These are phyloP conservation scores for Fusarium illudens DNA, from an alignment of 2,329 filamentous ascomycete species.

Conservation along the genomic window DNA sequence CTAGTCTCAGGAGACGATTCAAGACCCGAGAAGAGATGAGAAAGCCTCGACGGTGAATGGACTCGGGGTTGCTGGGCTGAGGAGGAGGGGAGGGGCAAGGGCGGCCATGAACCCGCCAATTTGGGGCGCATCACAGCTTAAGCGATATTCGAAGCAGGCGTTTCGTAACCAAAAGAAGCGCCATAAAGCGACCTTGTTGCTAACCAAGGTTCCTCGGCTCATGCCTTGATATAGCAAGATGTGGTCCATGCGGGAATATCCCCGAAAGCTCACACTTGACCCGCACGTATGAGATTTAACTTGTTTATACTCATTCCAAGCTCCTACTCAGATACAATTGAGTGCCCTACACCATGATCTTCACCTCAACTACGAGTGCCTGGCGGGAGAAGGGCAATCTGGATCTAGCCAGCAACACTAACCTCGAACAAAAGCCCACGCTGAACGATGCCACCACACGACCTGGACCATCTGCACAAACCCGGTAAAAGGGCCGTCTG, in stretches of 20 bases:
- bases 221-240: background rate
- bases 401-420: background rate
- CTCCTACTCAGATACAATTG: background rate
- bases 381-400: background rate
- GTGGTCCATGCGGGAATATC: too few species aligned
- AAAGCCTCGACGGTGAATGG: constrained; percentile 7
- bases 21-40: background rate
- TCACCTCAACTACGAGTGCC: background rate
- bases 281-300: background rate
- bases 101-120: constrained; percentile 2
- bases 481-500: constrained; percentile 33
- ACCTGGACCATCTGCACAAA: constrained; percentile 6
- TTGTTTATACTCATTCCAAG: background rate
- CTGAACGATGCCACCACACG: background rate
- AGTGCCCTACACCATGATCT: background rate
- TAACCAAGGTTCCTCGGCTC: constrained; percentile 4
- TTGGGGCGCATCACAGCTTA: background rate
- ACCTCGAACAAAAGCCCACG: constrained; percentile 3
- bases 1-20: background rate
- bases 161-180: background rate
- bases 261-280: background rate
- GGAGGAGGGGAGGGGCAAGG: background rate
- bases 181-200: background rate
- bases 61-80: constrained; percentile 11
- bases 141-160: background rate